These are phyloP conservation scores for Agapanthus africanus DNA, from an alignment of 106 monocot species.

Conservation along the genomic window DNA sequence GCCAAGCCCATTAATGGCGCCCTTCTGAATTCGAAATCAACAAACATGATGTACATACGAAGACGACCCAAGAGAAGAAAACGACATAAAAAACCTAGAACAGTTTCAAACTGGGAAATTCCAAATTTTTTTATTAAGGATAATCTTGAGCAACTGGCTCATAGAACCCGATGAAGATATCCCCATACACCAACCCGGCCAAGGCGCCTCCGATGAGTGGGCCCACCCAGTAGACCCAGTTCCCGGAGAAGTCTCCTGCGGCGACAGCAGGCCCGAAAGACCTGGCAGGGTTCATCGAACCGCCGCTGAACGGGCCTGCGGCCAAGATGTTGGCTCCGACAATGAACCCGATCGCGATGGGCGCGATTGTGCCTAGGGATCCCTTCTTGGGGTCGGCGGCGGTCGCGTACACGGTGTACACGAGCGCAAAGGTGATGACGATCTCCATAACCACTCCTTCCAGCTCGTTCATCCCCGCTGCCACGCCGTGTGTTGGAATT, in stretches of 20 bases:
- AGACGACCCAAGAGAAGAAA: no score
- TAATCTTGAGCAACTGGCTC: constrained; percentile 31
- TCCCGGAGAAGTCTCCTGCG: constrained; percentile 47
- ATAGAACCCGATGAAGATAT: constrained; percentile 35
- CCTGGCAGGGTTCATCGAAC: constrained; percentile 74
- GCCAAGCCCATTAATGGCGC: no score
- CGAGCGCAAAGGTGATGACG: constrained; percentile 60
- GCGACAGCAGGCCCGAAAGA: constrained; percentile 71
- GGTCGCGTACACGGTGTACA: constrained; percentile 74
- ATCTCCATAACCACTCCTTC: constrained; percentile 61
- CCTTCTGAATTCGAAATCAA: no score
- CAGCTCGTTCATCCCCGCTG: constrained; percentile 33
- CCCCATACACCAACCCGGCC: constrained; percentile 48
- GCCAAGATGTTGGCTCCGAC: constrained; percentile 81
- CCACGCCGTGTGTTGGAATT: constrained; percentile 42
- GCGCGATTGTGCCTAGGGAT: constrained; percentile 63
- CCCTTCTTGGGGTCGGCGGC: constrained; percentile 72
- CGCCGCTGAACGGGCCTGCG: constrained; percentile 71
- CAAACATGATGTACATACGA: no score
- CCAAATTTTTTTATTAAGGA: no score
- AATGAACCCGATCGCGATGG: constrained; percentile 78
- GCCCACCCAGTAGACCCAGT: constrained; percentile 78
- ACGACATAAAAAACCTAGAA: no score
- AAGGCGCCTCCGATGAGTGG: constrained; percentile 64
- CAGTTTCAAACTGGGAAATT: no score